phyloP scores from a whole-genome alignment of 768 basidiomycete genomes.

The Trametes villosa region DNA sequence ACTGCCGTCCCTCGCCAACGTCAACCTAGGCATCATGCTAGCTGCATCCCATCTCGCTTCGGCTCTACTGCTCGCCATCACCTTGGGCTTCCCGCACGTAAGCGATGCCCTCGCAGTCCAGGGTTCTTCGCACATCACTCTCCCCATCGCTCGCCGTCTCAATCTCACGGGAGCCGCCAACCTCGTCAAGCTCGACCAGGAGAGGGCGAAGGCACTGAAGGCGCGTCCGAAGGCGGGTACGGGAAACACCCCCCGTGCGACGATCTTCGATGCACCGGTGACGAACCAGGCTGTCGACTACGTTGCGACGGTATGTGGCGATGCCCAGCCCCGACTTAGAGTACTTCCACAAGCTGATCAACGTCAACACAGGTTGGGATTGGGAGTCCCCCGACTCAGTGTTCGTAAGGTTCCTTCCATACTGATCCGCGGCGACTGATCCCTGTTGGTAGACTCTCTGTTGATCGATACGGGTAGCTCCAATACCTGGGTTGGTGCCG shows the following conservation, averaged over 20 bases:
- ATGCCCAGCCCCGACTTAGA: not conserved
- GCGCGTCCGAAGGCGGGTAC: not conserved
- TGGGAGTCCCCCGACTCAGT: slow-evolving; percentile 51
- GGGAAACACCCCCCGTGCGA: slow-evolving; percentile 2
- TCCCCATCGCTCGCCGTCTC: slow-evolving; percentile 26
- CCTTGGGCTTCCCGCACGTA: not conserved
- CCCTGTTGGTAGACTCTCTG: slow-evolving; percentile 40
- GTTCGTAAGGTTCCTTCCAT: slow-evolving; percentile 21
- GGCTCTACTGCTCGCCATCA: not conserved
- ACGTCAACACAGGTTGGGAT: slow-evolving; percentile 43
- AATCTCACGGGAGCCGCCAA: slow-evolving; percentile 28
- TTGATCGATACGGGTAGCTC: slow-evolving; percentile 60
- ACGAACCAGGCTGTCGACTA: slow-evolving; percentile 34
- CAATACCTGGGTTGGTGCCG: slow-evolving; percentile 63
- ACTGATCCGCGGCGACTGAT: not conserved
- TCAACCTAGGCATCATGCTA: slow-evolving; percentile 3
- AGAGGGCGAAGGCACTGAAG: slow-evolving; percentile 25
- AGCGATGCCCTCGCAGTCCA: slow-evolving; percentile 18
- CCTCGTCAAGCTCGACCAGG: slow-evolving; percentile 28
- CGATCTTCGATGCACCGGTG: slow-evolving; percentile 14
- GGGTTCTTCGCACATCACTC: slow-evolving; percentile 21
- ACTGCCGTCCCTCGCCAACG: not conserved
- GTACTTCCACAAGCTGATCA: not conserved
- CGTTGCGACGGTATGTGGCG: slow-evolving; percentile 30
- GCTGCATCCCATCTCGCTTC: slow-evolving; percentile 6